Evolutionary conservation across 2,329 filamentous ascomycete genomes (phyloP), one percentile per base, ranked within the genome.

Genomic region (Xylariaceae sp.): DNA sequence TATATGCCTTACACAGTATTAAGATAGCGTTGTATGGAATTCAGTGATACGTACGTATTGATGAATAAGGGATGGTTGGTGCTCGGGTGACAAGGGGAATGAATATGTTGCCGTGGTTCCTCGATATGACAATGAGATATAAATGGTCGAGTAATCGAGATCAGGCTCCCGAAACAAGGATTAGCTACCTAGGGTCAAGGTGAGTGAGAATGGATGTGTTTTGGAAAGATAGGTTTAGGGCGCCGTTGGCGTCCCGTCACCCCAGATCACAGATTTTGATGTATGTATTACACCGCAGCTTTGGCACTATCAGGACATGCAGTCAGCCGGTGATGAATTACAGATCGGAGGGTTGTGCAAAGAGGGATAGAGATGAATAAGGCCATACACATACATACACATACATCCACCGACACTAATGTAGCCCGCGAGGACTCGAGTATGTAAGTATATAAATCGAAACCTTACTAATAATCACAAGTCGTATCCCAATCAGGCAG

Each of bases 251-350:
- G 48, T 45, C 26, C 55, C 49, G 57, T 47, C 57, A 55, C 50
- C 52, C 29, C 16, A 32, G 44, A 56, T 54, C 44, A 46, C 57
- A 32, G 40, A 23, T 23, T 48, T 37, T 16, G 23, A 48, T 40
- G 43, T 16, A 48, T 40, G 43, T 16, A 6, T 26, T 52, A 21
- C 26, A 50, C 7, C 40, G 18, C 43, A 47, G 43, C 40, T 52
- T 50, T 60, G 49, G 52, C 52, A 52, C 55, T 44, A 43, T 42
- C 48, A 32, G 47, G 26, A 20, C 40, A 58, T 59, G 59, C 56
- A 52, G 46, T 52, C 47, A 50, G 21, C 56, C 56, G 56, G 45
- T 52, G 50, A 54, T 56, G 43, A 32, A 45, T 44, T 41, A 44
- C 29, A 51, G 44, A 46, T 51, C 53, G 19, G 20, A 19, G 48